phyloP scores from a whole-genome alignment of 2,329 filamentous ascomycete genomes.

The Cordyceps militaris region DNA sequence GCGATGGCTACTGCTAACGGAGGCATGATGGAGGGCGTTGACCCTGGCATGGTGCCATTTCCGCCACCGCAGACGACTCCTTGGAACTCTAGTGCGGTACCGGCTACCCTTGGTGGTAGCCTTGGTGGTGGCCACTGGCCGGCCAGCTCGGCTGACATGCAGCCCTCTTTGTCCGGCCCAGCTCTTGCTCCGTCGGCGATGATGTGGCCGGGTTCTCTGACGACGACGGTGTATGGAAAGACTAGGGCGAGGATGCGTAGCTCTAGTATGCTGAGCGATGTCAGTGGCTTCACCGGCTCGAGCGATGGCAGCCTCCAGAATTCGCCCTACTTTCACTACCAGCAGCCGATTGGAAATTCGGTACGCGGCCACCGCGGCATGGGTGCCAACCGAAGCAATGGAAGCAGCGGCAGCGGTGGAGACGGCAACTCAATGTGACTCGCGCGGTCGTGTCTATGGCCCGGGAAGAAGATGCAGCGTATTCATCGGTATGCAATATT shows the following conservation, averaged over 20 bases:
- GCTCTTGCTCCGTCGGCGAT: not conserved
- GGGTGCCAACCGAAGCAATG: constrained; percentile 21
- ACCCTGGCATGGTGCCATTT: constrained; percentile 10
- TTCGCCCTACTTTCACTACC: constrained; percentile 1
- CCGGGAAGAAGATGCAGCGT: not conserved
- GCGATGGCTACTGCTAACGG: constrained; percentile 27
- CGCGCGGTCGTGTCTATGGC: constrained; percentile 15
- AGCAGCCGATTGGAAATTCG: not conserved
- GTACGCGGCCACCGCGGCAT: not conserved
- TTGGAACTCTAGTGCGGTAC: constrained; percentile 25
- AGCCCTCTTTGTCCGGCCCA: constrained; percentile 25
- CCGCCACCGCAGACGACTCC: constrained; percentile 12
- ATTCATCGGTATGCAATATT: not conserved
- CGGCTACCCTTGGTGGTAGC: constrained; percentile 25
- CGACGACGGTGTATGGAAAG: constrained; percentile 8
- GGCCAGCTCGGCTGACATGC: constrained; percentile 26
- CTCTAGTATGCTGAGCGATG: constrained; percentile 59
- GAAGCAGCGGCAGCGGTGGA: constrained; percentile 45
- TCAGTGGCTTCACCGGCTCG: constrained; percentile 60
- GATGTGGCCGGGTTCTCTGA: not conserved
- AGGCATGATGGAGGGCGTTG: constrained; percentile 25
- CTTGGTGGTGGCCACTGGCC: constrained; percentile 32
- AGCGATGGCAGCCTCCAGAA: constrained; percentile 40
- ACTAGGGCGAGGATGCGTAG: constrained; percentile 46
- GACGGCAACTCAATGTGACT: constrained; percentile 41